Evolutionary conservation across 371 early-diverging fungal genomes (phyloP), one percentile per base, ranked within the genome.

Genomic region (Dentiscutata heterogama): DNA sequence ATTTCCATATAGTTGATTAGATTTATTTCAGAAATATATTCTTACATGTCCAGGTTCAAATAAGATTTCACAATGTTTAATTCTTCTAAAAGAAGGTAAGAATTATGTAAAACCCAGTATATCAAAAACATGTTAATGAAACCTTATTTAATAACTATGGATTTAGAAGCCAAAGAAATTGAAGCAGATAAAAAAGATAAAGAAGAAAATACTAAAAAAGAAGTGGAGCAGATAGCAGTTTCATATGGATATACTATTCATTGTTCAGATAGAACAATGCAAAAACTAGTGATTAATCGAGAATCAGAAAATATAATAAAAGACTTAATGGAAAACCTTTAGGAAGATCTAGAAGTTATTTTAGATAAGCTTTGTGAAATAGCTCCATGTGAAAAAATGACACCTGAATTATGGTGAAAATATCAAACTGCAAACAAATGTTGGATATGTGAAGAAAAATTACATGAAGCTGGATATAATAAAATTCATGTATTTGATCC

Each of bases 241-340:
- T 74, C 58, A 74, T 74, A 74, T 74, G 58, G 75, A 74, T 74
- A 74, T 74, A 74, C 75, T 27, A 54, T 74, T 27, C 75, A 74
- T 56, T 74, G 75, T 74, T 74, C 75, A 74, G 75, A 74, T 74
- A 46, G 58, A 35, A 74, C 53, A 54, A 74, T 29, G 18, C 75
- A 74, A 74, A 74, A 74, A 58, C 58, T 53, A 74, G 75, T 74
- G 8, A 74, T 74, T 54, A 74, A 74, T 74, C 75, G 75, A 54
- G 58, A 74, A 74, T 74, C 58, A 58, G 75, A 74, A 74, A 74
- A 74, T 74, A 31, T 74, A 74, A 74, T 74, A 74, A 74, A 74
- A 74, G 75, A 74, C 60, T 74, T 74, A 74, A 51, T 74, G 22
- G 35, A 74, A 54, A 56, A 74, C 75, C 75, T 74, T 74, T 58